phyloP scores from a whole-genome alignment of 1,284 basidiomycete species.

The Marasmius oreades region DNA sequence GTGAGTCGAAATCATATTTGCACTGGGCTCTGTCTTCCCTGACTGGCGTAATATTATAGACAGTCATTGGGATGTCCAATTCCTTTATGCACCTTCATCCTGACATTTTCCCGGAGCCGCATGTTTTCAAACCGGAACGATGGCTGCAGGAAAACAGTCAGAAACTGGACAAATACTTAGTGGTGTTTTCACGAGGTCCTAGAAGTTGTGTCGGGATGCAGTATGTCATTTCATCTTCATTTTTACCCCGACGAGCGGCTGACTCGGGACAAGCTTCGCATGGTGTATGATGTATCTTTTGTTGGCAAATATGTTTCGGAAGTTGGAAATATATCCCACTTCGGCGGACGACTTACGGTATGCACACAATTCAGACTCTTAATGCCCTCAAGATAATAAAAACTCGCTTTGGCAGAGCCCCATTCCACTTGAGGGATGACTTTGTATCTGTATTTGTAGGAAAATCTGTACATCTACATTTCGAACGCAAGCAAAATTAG shows the following conservation, averaged over 20 bases:
- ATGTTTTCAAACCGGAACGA: conserved; percentile 6
- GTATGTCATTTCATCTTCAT: conserved; percentile 10
- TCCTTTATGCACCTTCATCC: conserved; percentile 2
- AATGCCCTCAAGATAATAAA: too few species aligned
- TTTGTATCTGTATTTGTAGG: too few species aligned
- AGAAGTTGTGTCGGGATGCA: conserved; percentile 24
- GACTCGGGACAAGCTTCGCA: neutral
- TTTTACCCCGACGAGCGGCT: neutral
- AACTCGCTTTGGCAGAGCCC: too few species aligned
- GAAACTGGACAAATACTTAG: conserved; percentile 18
- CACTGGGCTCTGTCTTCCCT: neutral
- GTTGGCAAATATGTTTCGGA: neutral
- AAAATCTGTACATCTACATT: too few species aligned
- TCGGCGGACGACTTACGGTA: neutral
- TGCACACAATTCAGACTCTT: too few species aligned
- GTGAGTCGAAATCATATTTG: neutral
- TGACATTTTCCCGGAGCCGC: conserved; percentile 8
- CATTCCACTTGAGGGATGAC: too few species aligned
- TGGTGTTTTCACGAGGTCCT: conserved; percentile 21
- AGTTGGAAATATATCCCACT: neutral
- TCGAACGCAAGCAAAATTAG: too few species aligned
- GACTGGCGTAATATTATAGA: neutral
- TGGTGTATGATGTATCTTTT: neutral
- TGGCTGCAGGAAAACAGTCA: conserved; percentile 8
- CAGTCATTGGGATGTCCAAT: conserved; percentile 1